Percentiles rank a stretch among this genome's conserved stretches.
Conservation (phyloP, 192 early-diverging fungal genomes). For the Mortierella hygrophila region DNA sequence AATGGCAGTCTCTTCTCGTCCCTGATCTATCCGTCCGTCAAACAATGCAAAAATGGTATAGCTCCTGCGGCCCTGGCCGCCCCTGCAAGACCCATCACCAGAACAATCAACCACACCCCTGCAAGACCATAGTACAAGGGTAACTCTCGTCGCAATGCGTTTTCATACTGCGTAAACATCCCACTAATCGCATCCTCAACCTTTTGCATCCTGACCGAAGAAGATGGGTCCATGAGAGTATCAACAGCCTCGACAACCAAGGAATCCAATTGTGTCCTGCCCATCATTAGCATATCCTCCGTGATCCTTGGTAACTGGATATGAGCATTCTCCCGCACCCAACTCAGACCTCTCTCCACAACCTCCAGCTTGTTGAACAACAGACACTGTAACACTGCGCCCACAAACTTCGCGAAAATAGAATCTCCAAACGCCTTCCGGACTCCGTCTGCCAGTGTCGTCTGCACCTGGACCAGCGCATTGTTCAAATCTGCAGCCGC, state of each 20-base stretch:
- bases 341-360: constrained; percentile 15
- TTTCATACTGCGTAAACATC: constrained; percentile 15
- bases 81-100: constrained; percentile 1
- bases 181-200: background rate
- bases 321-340: constrained; percentile 25
- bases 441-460: constrained; percentile 9
- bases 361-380: constrained; percentile 23
- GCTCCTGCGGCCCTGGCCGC: background rate
- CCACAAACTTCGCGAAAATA: constrained; percentile 16
- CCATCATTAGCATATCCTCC: constrained; percentile 29
- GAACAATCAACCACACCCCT: constrained; percentile 12
- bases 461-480: constrained; percentile 8
- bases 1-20: background rate
- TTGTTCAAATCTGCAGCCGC: constrained; percentile 15
- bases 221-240: too few relatives aligned
- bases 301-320: constrained; percentile 18
- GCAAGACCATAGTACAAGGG: constrained; percentile 35
- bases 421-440: constrained; percentile 22
- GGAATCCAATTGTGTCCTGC: background rate
- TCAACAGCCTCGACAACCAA: background rate
- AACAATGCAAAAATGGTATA: background rate
- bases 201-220: too few relatives aligned
- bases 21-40: too few relatives aligned
- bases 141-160: constrained; percentile 10
- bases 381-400: constrained; percentile 36